Conservation (phyloP, 441 rosid species). For the Theobroma grandiflorum region DNA sequence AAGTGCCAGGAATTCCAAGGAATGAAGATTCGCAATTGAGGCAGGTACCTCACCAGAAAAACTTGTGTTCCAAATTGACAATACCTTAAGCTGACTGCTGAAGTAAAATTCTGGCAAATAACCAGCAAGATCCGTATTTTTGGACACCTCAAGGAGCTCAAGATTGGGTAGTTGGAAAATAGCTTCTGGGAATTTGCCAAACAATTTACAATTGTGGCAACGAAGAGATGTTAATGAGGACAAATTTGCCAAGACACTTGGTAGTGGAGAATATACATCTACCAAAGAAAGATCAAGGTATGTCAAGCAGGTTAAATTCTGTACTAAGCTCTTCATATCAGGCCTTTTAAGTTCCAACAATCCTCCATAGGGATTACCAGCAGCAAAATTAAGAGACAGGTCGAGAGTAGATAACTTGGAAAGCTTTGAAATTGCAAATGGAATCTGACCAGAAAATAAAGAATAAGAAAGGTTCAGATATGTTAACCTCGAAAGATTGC, state of each 20-base stretch:
- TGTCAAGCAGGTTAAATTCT: conserved; percentile 3
- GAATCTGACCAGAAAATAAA: conserved; percentile 23
- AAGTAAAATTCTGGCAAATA: conserved; percentile 5
- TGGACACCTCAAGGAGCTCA: neutral
- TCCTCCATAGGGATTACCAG: neutral
- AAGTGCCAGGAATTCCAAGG: neutral
- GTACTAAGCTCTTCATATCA: neutral
- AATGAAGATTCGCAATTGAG: neutral
- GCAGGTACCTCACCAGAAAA: conserved; percentile 15
- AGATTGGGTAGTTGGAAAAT: conserved; percentile 9
- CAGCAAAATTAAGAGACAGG: neutral
- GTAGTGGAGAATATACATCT: neutral
- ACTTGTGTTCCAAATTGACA: neutral
- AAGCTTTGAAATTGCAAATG: conserved; percentile 9
- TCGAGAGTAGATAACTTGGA: conserved; percentile 9
- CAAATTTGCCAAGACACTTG: conserved; percentile 1
- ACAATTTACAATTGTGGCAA: neutral
- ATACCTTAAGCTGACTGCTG: neutral
- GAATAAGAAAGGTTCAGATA: conserved; percentile 22
- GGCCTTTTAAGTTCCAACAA: neutral
- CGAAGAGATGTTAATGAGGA: neutral
- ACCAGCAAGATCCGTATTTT: neutral
- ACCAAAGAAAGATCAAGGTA: neutral
- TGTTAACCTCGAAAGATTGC: neutral
- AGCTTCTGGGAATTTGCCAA: neutral